These are phyloP conservation scores for Fusarium mangiferae DNA, from an alignment of 2,329 filamentous ascomycete genomes.

Conservation along the genomic window DNA sequence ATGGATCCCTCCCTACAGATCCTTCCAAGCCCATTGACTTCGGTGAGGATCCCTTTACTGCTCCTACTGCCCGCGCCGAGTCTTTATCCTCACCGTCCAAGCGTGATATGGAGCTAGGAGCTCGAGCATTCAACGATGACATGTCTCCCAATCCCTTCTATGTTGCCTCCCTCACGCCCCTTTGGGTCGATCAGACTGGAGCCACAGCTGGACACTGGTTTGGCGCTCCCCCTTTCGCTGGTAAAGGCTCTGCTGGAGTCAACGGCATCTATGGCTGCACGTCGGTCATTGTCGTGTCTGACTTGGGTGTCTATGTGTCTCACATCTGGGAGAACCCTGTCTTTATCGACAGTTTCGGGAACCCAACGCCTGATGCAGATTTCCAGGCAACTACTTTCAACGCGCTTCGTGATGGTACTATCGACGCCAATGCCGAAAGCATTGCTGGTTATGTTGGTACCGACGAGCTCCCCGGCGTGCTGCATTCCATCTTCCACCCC, in stretches of 20 bases:
- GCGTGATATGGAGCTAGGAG: background rate
- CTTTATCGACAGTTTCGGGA: slow-evolving; percentile 10
- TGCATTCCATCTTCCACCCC: slow-evolving; percentile 20
- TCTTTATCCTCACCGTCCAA: background rate
- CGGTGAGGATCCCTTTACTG: background rate
- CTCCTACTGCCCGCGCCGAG: slow-evolving; percentile 2
- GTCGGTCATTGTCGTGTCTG: slow-evolving; percentile 29
- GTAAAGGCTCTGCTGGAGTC: slow-evolving; percentile 22
- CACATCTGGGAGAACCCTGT: slow-evolving; percentile 40
- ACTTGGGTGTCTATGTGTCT: slow-evolving; percentile 32
- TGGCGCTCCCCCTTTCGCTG: background rate
- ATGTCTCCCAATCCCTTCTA: slow-evolving; percentile 22
- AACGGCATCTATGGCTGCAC: slow-evolving; percentile 40
- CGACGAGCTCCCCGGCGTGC: background rate
- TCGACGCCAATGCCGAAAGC: background rate
- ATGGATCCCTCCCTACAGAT: slow-evolving; percentile 12
- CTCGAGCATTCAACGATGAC: slow-evolving; percentile 10
- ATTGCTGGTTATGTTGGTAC: slow-evolving; percentile 12
- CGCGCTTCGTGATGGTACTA: slow-evolving; percentile 21
- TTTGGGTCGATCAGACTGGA: slow-evolving; percentile 31
- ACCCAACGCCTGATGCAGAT: background rate
- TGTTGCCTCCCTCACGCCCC: background rate
- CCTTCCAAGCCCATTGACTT: background rate
- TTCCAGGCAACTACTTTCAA: slow-evolving; percentile 15
- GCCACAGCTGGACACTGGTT: slow-evolving; percentile 20